Base-by-base conservation (phyloP, 2,329 filamentous ascomycete species). In the Xylaria sp. region DNA sequence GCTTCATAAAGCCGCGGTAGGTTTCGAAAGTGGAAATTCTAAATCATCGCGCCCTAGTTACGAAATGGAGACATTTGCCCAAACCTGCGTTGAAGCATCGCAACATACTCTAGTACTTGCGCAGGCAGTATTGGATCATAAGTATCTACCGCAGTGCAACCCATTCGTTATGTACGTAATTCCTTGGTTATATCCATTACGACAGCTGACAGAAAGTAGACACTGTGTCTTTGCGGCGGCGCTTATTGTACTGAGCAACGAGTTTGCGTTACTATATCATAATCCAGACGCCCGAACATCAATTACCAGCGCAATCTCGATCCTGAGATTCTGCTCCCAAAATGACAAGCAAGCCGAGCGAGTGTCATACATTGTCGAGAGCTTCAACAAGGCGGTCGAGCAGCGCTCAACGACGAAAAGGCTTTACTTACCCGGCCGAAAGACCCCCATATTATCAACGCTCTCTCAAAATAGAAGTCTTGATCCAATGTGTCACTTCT, bases 211-310 rank as follows among this genome's bases (percentile, higher is more conserved):
- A 44, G 69, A 63, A n/a, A 56, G 15, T 20, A 89, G 88, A 72
- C 85, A 89, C 73, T 88, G 86, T 63, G 80, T 89, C 48, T 89
- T 89, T 69, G 81, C 87, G 5, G 85, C 87, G 0, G 81, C 84
- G 0, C 80, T 90, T 1, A 81, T 89, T 39, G 80, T 89, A 3
- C 77, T 88, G 54, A 87, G 86, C 72, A 89, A 89, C 73, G 85
- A 88, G 67, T 88, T 89, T 73, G 84, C 83, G 3, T 80, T 78
- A 1, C 77, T 89, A 20, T 86, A 85, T 73, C 76, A 80, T 37
- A 84, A 85, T 23, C 76, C 81, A 0, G 78, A 78, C 7, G 85
- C 84, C 39, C 76, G 74, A 0, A 73, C 73, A n/a, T 81, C 80
- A 1, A 82, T 86, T 51, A 69, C 73, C 0, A 81, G 83, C 41